Evolutionary conservation across 2,329 filamentous ascomycete species (phyloP).

Genomic region (Claviceps sorghi): DNA sequence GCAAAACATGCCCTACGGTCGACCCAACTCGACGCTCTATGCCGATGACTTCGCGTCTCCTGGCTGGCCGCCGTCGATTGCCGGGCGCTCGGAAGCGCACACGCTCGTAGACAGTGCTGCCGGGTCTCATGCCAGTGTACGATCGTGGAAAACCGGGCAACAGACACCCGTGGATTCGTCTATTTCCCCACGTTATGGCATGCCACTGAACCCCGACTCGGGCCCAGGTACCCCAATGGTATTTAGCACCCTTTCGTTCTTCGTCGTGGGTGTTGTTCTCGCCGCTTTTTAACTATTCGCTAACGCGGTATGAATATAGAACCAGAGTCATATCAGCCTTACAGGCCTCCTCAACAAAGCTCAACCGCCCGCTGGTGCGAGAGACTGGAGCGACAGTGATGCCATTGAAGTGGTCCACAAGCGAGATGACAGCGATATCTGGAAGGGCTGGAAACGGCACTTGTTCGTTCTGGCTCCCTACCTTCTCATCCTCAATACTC

Average conservation of each 20-base stretch:
- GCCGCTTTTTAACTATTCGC: not conserved
- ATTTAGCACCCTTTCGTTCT: not conserved
- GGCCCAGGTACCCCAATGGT: constrained; percentile 9
- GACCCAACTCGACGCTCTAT: constrained; percentile 2
- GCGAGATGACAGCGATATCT: constrained; percentile 28
- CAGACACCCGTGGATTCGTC: constrained; percentile 8
- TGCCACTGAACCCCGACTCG: constrained; percentile 7
- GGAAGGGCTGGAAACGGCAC: constrained; percentile 28
- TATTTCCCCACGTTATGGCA: constrained; percentile 4
- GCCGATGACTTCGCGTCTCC: constrained; percentile 6
- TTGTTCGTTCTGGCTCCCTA: constrained; percentile 24
- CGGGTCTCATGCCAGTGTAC: constrained; percentile 11
- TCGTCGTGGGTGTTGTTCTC: not conserved
- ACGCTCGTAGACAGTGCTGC: constrained; percentile 15
- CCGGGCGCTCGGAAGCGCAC: constrained; percentile 14
- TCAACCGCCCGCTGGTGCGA: constrained; percentile 18
- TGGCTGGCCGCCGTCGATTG: constrained; percentile 9
- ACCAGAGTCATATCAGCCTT: constrained; percentile 28
- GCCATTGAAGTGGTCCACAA: constrained; percentile 26
- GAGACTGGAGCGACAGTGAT: constrained; percentile 16
- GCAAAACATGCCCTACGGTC: constrained; percentile 1
- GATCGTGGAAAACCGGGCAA: constrained; percentile 11
- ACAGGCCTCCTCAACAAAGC: constrained; percentile 22
- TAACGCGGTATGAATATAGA: constrained; percentile 12
- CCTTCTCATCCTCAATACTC: constrained; percentile 25